Percentiles rank a stretch among this genome's conserved stretches.
These are phyloP conservation scores for Striga asiatica DNA, from an alignment of 257 asterid species.

Conservation along the genomic window DNA sequence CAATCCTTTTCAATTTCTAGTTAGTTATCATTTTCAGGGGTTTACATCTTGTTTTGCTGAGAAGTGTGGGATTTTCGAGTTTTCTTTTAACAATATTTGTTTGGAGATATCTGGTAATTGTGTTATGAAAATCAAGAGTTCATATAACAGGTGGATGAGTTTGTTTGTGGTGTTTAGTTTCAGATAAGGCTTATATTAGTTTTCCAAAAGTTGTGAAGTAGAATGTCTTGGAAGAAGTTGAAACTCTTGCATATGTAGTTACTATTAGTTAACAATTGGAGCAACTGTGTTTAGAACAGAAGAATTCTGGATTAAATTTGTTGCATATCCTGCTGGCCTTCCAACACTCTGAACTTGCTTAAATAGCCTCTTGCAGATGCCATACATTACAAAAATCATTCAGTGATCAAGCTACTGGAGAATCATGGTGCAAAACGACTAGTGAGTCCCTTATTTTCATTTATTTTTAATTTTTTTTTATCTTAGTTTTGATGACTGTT, in stretches of 20 bases:
- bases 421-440: constrained; percentile 63
- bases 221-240: background rate
- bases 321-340: background rate
- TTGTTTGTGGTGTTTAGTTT: background rate
- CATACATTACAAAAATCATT: constrained; percentile 69
- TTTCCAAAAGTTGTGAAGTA: background rate
- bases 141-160: background rate
- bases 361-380: constrained; percentile 90
- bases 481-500: background rate
- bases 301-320: background rate
- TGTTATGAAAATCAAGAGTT: background rate
- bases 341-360: constrained; percentile 13
- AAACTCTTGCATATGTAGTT: background rate
- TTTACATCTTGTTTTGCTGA: background rate
- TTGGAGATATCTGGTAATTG: background rate
- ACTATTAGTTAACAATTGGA: background rate
- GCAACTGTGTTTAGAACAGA: background rate
- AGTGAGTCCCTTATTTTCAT: constrained; percentile 13
- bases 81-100: background rate
- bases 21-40: background rate
- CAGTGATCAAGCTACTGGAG: constrained; percentile 67
- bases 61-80: background rate
- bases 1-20: no score
- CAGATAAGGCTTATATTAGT: background rate
- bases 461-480: background rate